Base-by-base conservation (phyloP, 768 basidiomycete species). In the Mycena albidolilacea region DNA sequence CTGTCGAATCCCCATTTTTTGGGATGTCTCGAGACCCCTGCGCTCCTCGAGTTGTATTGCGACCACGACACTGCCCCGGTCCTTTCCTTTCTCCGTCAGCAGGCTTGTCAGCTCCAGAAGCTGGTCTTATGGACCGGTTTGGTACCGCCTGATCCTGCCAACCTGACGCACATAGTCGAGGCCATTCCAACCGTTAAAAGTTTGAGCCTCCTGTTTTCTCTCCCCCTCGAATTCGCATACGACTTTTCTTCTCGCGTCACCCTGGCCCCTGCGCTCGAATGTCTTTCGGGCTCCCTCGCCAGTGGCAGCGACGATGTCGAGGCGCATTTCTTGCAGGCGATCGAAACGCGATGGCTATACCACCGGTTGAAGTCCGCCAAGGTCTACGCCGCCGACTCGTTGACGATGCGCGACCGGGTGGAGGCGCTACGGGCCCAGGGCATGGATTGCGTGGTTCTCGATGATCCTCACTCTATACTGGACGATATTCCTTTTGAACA, bases 1-100 rank as follows among this genome's bases (percentile, higher is more conserved):
- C 46, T 69, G 17, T 52, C 68, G 4, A 3, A 69, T 6, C 1
- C 38, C 50, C 7, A 7, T 6, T 43, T 64, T 30, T 48, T 70
- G 12, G 39, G 44, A 14, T 58, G 35, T 41, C 62, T 64, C 7
- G 54, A 70, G 3, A 48, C 69, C n/a, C 69, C 62, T n/a, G 69
- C 62, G 1, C 54, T 70, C 43, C 14, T n/a, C 19, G 69, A 70
- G 12, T 23, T 70, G 19, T 58, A 46, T 50, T 58, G 54, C 15
- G 19, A 63, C 3, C 15, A 6, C 4, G 2, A 19, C 11, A 11
- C 21, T 11, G 4, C 17, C 10, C n/a, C 19, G 14, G 7, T 46
- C 14, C 54, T 70, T 21, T 21, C 37, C 14, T 43, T 46, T 48
- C 44, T 55, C 15, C 41, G 11, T 19, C 52, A 55, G 3, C 41